phyloP scores from a whole-genome alignment of 2,329 filamentous ascomycete genomes.

The Ampelomyces quisqualis region DNA sequence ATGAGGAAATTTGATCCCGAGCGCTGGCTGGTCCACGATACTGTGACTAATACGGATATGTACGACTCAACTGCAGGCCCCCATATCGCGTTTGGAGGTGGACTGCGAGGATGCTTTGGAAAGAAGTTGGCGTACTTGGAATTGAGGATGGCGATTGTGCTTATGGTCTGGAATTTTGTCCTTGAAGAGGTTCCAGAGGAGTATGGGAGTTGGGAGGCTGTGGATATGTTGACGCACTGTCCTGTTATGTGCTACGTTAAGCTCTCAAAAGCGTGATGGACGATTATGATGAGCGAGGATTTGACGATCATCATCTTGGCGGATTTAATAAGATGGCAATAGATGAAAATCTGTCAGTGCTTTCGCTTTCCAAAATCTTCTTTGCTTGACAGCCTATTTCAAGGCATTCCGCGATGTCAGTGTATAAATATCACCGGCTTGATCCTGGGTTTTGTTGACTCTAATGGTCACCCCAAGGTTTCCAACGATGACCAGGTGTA shows the following conservation, averaged over 20 bases:
- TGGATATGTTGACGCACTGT: conserved; percentile 32
- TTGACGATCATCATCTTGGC: not conserved
- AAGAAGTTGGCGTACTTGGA: conserved; percentile 31
- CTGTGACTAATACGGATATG: conserved; percentile 5
- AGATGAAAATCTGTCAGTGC: too few species aligned
- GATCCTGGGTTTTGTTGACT: too few species aligned
- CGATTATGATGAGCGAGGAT: not conserved
- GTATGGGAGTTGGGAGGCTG: conserved; percentile 19
- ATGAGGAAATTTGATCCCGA: conserved; percentile 43
- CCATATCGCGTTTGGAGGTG: conserved; percentile 27
- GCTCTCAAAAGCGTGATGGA: conserved; percentile 2
- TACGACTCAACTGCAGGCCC: conserved; percentile 28
- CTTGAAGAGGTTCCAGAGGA: conserved; percentile 19
- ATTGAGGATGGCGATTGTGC: conserved; percentile 24
- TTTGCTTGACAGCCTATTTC: too few species aligned
- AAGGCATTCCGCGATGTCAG: too few species aligned
- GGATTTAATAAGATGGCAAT: too few species aligned
- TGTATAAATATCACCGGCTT: too few species aligned
- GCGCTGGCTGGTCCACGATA: conserved; percentile 43
- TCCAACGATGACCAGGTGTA: too few species aligned
- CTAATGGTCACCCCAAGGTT: too few species aligned
- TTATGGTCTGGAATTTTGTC: conserved; percentile 37
- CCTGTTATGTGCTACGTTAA: conserved; percentile 29
- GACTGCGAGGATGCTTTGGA: conserved; percentile 30
- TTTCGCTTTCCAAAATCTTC: too few species aligned